Base-by-base conservation (phyloP, 192 early-diverging fungal species). In the Coemansia sp. region DNA sequence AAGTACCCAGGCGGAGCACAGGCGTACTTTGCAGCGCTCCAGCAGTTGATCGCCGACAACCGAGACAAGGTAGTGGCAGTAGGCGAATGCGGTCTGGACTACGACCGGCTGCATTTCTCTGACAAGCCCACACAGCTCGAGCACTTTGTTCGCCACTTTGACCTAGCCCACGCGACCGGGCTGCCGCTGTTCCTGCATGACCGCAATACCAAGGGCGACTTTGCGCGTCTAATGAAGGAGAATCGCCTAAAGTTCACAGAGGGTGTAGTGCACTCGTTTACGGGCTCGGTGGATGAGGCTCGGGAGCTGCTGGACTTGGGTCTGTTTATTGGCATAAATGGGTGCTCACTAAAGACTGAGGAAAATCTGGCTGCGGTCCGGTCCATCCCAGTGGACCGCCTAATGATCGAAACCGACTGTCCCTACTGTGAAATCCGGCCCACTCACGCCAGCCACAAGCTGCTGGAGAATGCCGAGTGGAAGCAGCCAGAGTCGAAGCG, bases 41-140 rank as follows among this genome's bases (percentile, higher is more conserved):
- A 83, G 36, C 64, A 79, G 6, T 60, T 76, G 25, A 77, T 75
- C 33, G 66, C 76, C 16, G 34, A 28, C 3, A 73, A 81, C 23
- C 68, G 70, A 18, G 79, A 70, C 52, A 84, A 85, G 38, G 85
- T 99, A 0, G 92, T 95, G 2, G 97, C 95, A 2, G 86, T 99
- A 68, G 97, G 97, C 34, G 97, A 99, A 66, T 95, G 92, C 64
- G 97, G 97, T 10, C 83, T 85, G 67, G 97, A 99, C 73, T 99
- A 96, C 73, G 96, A 99, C 72, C 87, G 97, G 7, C 76, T 91
- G 47, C 84, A 94, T 6, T 96, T 96, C 71, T 93, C 90, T 23
- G 82, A 84, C 39, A 88, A 86, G 64, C 90, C 90, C 18, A 83
- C 79, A 6, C 94, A 96, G 75, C 67, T 83, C 61, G 85, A 80